A percentile compares a stretch with the other conserved stretches of the same genome.
Evolutionary conservation across 305 asterid species (phyloP).

Genomic region (Striga hermonthica): DNA sequence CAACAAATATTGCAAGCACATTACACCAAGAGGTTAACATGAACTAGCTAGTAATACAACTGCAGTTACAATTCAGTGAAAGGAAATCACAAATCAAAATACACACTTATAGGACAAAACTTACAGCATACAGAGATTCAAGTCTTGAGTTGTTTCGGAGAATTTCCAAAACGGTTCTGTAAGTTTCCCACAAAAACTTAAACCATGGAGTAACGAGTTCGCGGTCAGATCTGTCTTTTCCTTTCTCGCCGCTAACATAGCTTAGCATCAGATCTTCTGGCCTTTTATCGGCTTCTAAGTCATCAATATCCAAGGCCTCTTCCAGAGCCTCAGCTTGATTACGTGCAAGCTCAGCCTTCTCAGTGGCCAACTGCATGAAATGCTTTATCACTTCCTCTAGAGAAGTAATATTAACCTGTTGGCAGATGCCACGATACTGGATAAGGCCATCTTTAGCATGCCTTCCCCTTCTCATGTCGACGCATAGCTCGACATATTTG

Average conservation of each 20-base stretch:
- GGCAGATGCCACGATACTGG: slow-evolving; percentile 93
- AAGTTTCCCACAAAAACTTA: slow-evolving; percentile 98
- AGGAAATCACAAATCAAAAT: too few species aligned
- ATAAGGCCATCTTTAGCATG: slow-evolving; percentile 97
- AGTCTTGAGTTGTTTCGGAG: slow-evolving; percentile 87
- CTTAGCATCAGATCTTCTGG: slow-evolving; percentile 98
- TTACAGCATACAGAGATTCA: slow-evolving; percentile 87
- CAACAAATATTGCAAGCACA: too few species aligned
- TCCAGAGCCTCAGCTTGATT: slow-evolving; percentile 84
- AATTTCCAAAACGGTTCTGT: slow-evolving; percentile 86
- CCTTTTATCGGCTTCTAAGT: slow-evolving; percentile 91
- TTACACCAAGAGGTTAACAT: too few species aligned
- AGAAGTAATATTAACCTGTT: slow-evolving; percentile 87
- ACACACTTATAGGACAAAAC: slow-evolving; percentile 13
- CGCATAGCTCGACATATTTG: slow-evolving; percentile 91
- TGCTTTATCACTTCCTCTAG: slow-evolving; percentile 96
- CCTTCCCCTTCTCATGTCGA: slow-evolving; percentile 96
- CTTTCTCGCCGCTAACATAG: slow-evolving; percentile 98
- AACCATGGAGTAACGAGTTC: slow-evolving; percentile 99
- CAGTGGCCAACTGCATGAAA: slow-evolving; percentile 92
- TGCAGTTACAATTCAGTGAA: too few species aligned
- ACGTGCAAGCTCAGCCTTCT: slow-evolving; percentile 89
- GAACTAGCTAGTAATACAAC: too few species aligned
- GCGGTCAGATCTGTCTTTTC: slow-evolving; percentile 92
- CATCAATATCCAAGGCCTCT: slow-evolving; percentile 91